Conservation (phyloP, 805 yeast genomes). For the Metschnikowia proteae region DNA sequence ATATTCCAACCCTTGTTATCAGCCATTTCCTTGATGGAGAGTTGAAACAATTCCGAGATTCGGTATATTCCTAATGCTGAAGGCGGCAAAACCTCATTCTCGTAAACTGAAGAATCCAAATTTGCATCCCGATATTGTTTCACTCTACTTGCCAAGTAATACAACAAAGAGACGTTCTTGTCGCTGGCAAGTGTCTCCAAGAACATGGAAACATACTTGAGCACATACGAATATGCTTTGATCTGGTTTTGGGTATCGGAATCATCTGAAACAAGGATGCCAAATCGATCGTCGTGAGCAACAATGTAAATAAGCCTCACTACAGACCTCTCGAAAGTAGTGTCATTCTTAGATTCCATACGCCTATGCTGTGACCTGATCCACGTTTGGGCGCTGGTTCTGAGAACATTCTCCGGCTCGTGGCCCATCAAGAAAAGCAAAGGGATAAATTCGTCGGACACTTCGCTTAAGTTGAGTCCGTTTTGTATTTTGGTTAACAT, state of each 20-base stretch:
- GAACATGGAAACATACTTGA: slow-evolving; percentile 58
- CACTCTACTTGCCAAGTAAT: slow-evolving; percentile 71
- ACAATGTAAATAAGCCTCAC: slow-evolving; percentile 65
- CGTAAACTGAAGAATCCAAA: slow-evolving; percentile 29
- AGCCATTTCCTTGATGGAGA: slow-evolving; percentile 55
- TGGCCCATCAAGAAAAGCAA: slow-evolving; percentile 69
- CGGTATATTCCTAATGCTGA: slow-evolving; percentile 49
- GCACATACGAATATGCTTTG: slow-evolving; percentile 48
- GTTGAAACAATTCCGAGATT: slow-evolving; percentile 70
- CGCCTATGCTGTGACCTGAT: slow-evolving; percentile 53
- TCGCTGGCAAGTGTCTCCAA: slow-evolving; percentile 56
- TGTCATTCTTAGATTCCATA: slow-evolving; percentile 30
- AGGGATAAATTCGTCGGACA: slow-evolving; percentile 66
- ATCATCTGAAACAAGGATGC: slow-evolving; percentile 34
- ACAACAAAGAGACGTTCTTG: slow-evolving; percentile 68
- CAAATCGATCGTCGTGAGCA: slow-evolving; percentile 70
- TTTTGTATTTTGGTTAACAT: slow-evolving; percentile 52
- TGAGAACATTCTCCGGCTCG: slow-evolving; percentile 59
- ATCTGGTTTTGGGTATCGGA: background rate
- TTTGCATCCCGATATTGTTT: slow-evolving; percentile 69
- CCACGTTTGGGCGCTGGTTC: slow-evolving; percentile 62
- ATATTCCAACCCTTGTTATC: slow-evolving; percentile 63
- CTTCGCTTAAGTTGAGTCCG: slow-evolving; percentile 44
- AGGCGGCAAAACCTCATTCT: slow-evolving; percentile 21
- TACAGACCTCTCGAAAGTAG: slow-evolving; percentile 61